A percentile compares a stretch with the other conserved stretches of the same genome.
These are phyloP conservation scores for Xenoacremonium recifei DNA, from an alignment of 2,329 filamentous ascomycete genomes.

Conservation along the genomic window DNA sequence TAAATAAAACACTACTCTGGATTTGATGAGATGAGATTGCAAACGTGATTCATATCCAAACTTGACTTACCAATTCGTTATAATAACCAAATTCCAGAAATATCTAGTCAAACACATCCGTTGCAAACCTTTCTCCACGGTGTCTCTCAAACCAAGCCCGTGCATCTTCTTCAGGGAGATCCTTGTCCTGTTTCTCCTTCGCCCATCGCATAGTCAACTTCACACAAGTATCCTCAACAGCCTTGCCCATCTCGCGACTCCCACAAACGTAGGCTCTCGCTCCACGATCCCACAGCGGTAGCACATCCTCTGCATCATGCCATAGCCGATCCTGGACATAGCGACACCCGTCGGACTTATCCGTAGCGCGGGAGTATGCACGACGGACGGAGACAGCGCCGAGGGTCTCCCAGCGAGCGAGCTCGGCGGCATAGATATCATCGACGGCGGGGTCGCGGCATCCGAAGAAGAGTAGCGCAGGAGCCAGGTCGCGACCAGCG, in stretches of 20 bases:
- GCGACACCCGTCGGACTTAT: conserved; percentile 45
- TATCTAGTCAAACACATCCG: conserved; percentile 61
- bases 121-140: conserved; percentile 55
- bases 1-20: no score
- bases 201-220: conserved; percentile 33
- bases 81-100: not conserved
- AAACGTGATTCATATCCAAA: no score
- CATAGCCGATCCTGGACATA: conserved; percentile 47
- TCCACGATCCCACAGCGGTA: conserved; percentile 38
- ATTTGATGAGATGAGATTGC: no score
- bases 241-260: conserved; percentile 49
- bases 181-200: conserved; percentile 27
- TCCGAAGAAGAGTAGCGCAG: conserved; percentile 64
- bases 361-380: conserved; percentile 47
- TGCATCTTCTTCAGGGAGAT: conserved; percentile 38
- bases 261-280: conserved; percentile 67
- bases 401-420: conserved; percentile 55
- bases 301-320: conserved; percentile 34
- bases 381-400: conserved; percentile 54
- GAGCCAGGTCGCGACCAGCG: conserved; percentile 53
- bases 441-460: conserved; percentile 56
- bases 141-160: conserved; percentile 48
- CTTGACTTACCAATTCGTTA: no score
- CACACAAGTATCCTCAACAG: conserved; percentile 40
- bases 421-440: conserved; percentile 57